These are phyloP conservation scores for Epithemia pelagica DNA, from an alignment of 108 stramenopile species.

Conservation along the genomic window DNA sequence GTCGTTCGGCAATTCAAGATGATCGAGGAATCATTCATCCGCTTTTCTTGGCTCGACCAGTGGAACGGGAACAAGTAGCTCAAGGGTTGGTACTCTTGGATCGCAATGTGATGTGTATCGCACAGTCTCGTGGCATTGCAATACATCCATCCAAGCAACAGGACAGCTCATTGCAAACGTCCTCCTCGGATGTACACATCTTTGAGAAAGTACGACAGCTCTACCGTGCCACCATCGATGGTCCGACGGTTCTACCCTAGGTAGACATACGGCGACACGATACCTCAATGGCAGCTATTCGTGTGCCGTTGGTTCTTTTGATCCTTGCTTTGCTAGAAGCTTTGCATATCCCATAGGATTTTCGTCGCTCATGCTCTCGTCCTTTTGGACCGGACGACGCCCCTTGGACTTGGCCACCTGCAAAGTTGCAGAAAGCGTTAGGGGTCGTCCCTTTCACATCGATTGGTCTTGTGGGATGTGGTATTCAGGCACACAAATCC, in stretches of 20 bases:
- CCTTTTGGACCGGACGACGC: no score
- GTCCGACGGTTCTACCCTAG: neutral
- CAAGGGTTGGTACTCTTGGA: conserved; percentile 54
- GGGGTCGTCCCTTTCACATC: no score
- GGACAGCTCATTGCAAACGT: neutral
- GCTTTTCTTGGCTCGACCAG: conserved; percentile 57
- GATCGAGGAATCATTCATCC: conserved; percentile 47
- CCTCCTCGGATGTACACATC: neutral
- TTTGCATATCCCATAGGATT: no score
- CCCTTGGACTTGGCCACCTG: no score
- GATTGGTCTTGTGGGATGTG: no score
- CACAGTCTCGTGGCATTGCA: conserved; percentile 19
- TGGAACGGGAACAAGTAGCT: conserved; percentile 73
- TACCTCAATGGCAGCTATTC: no score
- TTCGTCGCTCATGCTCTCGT: no score
- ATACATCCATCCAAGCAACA: neutral
- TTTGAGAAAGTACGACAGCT: neutral
- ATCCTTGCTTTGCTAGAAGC: no score
- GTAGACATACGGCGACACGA: no score
- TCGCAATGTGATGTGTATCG: conserved; percentile 73
- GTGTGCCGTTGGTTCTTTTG: no score
- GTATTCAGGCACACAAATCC: no score
- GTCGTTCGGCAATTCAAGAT: conserved; percentile 60
- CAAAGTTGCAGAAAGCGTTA: no score
- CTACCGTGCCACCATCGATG: neutral